Evolutionary conservation across 129 eudicot species (phyloP), one percentile per base, ranked within the genome.

Genomic region (Ambrosia trifida): DNA sequence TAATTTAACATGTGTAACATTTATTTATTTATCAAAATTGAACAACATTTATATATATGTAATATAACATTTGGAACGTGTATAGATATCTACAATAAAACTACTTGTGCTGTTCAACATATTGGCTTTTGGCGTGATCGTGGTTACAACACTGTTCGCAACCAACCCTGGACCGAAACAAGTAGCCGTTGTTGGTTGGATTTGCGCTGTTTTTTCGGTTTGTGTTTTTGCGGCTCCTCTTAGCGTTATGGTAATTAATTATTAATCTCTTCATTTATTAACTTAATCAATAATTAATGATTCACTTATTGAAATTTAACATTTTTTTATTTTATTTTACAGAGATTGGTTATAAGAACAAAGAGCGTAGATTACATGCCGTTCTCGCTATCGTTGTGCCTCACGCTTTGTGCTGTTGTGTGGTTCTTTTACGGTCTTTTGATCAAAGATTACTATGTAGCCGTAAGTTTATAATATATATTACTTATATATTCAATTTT

Each of bases 331-430:
- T 12, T 8, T 20, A 41, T 3, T 28, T 13, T 80, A 74, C 91
- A 90, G 95, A 85, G 94, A 77, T 78, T 74, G 70, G 97, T 90
- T 7, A 84, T 87, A 12, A 81, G 63, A 70, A 87, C 91, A 1
- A 87, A 77, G 78, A 90, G 97, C 35, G 97, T 90, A 1, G 91
- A 90, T 60, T 90, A 75, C 79, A 83, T 90, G 95, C 97, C 97
- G 36, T 85, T 90, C 60, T 13, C 77, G 5, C 61, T 90, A 31
- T 87, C 97, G 4, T 83, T 85, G 72, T 85, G 74, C 68, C 91
- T 90, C 31, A 90, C 97, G 13, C 61, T 87, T 1, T 83, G 89
- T 68, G 94, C 97, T 7, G 70, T 90, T 43, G 64, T 83, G 64
- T 87, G 95, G 95, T 90, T 90, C 78, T 90, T 81, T 68, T 90